These are phyloP conservation scores for Phaseolus coccineus DNA, from an alignment of 331 rosid genomes.

Conservation along the genomic window DNA sequence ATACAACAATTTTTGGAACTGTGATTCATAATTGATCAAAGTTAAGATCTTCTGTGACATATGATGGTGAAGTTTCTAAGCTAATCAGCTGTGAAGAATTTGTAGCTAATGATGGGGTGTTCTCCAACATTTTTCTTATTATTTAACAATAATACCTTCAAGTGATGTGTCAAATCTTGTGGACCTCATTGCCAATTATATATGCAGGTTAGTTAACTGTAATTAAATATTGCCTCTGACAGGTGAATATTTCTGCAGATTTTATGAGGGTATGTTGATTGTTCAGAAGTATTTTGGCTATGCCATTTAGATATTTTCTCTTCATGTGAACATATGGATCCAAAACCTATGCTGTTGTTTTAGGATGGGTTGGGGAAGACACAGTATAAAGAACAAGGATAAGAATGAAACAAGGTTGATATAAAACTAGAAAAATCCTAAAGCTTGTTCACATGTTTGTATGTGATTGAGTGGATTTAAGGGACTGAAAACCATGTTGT, in stretches of 20 bases:
- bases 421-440: neutral
- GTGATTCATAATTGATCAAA: slow-evolving; percentile 6
- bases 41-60: slow-evolving; percentile 19
- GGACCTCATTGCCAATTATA: neutral
- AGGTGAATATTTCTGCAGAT: neutral
- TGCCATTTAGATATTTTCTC: slow-evolving; percentile 24
- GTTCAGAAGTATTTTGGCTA: neutral
- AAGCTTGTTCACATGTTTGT: neutral
- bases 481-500: neutral
- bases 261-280: neutral
- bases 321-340: neutral
- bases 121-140: neutral
- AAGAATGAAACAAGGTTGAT: neutral
- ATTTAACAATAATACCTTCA: neutral
- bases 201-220: neutral
- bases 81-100: slow-evolving; percentile 5
- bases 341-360: neutral
- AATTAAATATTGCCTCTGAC: neutral
- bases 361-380: neutral
- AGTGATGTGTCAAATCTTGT: neutral
- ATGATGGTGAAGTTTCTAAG: slow-evolving; percentile 35
- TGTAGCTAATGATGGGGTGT: neutral
- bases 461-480: neutral
- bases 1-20: slow-evolving; percentile 32
- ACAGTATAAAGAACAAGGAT: neutral